Evolutionary conservation across 768 basidiomycete species (phyloP), one percentile per base, ranked within the genome.

Genomic region (Tremella mesenterica): DNA sequence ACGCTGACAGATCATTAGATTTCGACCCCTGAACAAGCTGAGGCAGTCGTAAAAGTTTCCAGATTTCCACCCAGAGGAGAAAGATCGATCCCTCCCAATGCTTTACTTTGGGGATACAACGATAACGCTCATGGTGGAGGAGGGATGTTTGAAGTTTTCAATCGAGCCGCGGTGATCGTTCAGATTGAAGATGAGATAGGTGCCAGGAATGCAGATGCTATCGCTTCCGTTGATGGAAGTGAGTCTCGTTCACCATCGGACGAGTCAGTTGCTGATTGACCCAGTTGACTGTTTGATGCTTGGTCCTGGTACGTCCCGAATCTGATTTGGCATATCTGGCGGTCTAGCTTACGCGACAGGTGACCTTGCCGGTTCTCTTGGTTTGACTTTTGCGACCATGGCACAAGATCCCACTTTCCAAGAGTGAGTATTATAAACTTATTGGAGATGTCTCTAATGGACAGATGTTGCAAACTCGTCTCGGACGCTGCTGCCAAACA

Each of bases 161-260:
- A 46, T 9, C 20, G 29, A 29, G 56, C 56, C 1, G 59, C 60
- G 4, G 43, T 62, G 8, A 58, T 61, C 25, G 18, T 61, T 12
- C 60, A 61, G 28, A 52, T 61, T 20, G 60, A 61, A 36, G 26
- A 30, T 28, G 48, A 52, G 33, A 25, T 41, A 16, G 60, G 60
- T 18, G 45, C 31, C 4, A 47, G 58, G 14, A 58, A 61, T 38
- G 60, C 50, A 23, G 60, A 58, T 26, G 57, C 23, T 10, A 48
- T 61, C 13, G 60, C 52, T 14, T 52, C 56, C 8, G 30, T 61
- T 28, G 52, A 50, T 21, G 55, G 57, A 34, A 52, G 59, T 60
- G 54, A 56, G 55, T 46, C 21, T 26, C 14, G n/a, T 16, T n/a
- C n/a, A n/a, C n/a, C n/a, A n/a, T n/a, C n/a, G n/a, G n/a, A n/a